Base-by-base conservation (phyloP, 441 rosid genomes). In the Pelargonium fulgidum region DNA sequence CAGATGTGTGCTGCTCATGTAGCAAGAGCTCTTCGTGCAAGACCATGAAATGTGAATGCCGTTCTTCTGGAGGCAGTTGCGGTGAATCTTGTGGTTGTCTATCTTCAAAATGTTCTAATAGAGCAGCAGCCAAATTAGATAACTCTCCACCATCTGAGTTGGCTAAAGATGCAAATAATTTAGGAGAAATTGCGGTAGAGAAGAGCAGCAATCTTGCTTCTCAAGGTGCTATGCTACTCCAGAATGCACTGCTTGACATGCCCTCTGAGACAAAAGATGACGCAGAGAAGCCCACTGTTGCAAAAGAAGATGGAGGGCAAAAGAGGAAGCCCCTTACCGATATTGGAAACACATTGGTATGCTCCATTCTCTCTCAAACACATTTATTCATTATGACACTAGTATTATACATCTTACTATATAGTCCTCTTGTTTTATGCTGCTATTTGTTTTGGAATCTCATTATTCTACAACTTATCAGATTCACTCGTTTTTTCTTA, bases 321-420 rank as follows among this genome's bases (percentile, higher is more conserved):
- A 80, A 71, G 79, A 84, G 98, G 76, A 94, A 87, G 80, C 87
- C 97, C 70, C 80, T 94, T 56, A 77, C 91, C 0, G 98, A 94
- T 75, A 90, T 94, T 7, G 99, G 97, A 56, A 94, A 94, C 80
- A 84, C 88, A 13, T 65, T 79, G 86, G 98, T 93, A 85, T 36
- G 78, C 66, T 66, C 24, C 64, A 4, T 48, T 54, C 33, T n/a
- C 24, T 58, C 24, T 41, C 11, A 41, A 41, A 56, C 10, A 5
- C 20, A 56, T 12, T 16, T 13, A 50, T 50, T 13, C 14, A 5
- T 13, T 50, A 50, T 12, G 14, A 50, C 58, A n/a, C 12, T 0
- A 14, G 4, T 13, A 13, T 50, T 10, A 50, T 41, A 41, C 44
- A 41, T 8, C 44, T 7, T 41, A 41, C 11, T 41, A 7, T 1